These are phyloP conservation scores for Rhizophagus sp. DNA, from an alignment of 192 early-diverging fungal species.

Conservation along the genomic window DNA sequence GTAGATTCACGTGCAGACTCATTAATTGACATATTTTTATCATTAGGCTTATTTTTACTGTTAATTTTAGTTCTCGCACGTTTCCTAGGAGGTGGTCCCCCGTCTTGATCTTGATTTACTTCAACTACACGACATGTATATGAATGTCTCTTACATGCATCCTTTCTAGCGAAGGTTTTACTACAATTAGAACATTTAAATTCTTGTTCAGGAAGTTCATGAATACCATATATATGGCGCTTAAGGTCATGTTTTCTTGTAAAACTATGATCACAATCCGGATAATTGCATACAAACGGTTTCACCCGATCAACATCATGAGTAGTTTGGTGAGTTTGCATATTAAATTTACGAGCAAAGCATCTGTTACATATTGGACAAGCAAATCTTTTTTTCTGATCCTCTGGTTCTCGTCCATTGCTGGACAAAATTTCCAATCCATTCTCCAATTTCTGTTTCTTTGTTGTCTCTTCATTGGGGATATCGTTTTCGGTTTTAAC, in stretches of 20 bases:
- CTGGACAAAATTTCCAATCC: neutral
- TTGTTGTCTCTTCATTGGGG: neutral
- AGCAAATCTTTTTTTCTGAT: conserved; percentile 23
- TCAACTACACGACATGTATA: neutral
- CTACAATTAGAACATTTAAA: conserved; percentile 11
- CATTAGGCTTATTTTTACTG: neutral
- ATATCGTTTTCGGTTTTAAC: neutral
- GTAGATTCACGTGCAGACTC: neutral
- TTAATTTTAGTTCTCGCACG: neutral
- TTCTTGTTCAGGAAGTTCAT: conserved; percentile 13
- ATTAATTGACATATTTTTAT: neutral
- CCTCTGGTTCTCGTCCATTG: too few relatives aligned
- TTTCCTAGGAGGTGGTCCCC: neutral
- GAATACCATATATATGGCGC: conserved; percentile 37
- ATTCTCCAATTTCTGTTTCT: neutral
- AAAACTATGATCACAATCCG: conserved; percentile 38
- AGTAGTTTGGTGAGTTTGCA: conserved; percentile 46
- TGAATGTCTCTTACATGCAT: conserved; percentile 24
- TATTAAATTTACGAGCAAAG: conserved; percentile 42
- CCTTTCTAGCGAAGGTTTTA: conserved; percentile 20
- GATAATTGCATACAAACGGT: conserved; percentile 40
- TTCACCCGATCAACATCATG: conserved; percentile 34
- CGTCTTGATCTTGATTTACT: neutral
- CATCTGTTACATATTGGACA: conserved; percentile 40
- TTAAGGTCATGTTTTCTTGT: conserved; percentile 48